These are phyloP conservation scores for Candida boleticola DNA, from an alignment of 805 yeast species.

Conservation along the genomic window DNA sequence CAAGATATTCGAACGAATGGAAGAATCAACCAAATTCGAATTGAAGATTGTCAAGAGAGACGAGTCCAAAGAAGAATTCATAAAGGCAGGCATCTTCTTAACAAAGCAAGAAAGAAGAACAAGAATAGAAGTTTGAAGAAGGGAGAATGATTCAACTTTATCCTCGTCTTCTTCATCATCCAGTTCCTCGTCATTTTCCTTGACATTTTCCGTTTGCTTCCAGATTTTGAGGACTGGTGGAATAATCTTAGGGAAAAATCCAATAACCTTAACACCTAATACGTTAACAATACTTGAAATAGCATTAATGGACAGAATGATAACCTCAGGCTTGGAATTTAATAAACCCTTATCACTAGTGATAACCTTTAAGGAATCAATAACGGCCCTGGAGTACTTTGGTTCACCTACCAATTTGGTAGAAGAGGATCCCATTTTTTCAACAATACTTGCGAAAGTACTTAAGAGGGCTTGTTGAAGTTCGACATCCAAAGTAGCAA, in stretches of 20 bases:
- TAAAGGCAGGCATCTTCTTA: constrained; percentile 82
- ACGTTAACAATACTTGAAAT: constrained; percentile 67
- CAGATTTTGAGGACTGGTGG: constrained; percentile 70
- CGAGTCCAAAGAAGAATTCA: constrained; percentile 64
- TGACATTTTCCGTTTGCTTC: constrained; percentile 29
- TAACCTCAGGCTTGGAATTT: constrained; percentile 56
- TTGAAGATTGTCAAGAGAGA: constrained; percentile 58
- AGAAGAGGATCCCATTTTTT: constrained; percentile 50
- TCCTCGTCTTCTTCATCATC: constrained; percentile 26
- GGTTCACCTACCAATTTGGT: constrained; percentile 26
- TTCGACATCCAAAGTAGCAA: constrained; percentile 31
- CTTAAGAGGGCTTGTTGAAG: constrained; percentile 71
- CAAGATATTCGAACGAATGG: constrained; percentile 61
- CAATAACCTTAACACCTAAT: constrained; percentile 83
- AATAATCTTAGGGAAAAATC: constrained; percentile 79
- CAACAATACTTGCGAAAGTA: constrained; percentile 59
- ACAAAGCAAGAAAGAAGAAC: constrained; percentile 72
- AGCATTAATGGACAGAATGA: constrained; percentile 71
- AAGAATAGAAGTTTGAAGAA: constrained; percentile 68
- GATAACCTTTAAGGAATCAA: constrained; percentile 48
- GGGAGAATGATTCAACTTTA: constrained; percentile 22
- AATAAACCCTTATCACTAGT: constrained; percentile 52
- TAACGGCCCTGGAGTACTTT: constrained; percentile 46
- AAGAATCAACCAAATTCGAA: constrained; percentile 57
- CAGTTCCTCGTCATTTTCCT: constrained; percentile 21